Percentiles rank a stretch among this genome's conserved stretches.
Evolutionary conservation across 257 asterid genomes (phyloP).

Genomic region (Vinca minor): DNA sequence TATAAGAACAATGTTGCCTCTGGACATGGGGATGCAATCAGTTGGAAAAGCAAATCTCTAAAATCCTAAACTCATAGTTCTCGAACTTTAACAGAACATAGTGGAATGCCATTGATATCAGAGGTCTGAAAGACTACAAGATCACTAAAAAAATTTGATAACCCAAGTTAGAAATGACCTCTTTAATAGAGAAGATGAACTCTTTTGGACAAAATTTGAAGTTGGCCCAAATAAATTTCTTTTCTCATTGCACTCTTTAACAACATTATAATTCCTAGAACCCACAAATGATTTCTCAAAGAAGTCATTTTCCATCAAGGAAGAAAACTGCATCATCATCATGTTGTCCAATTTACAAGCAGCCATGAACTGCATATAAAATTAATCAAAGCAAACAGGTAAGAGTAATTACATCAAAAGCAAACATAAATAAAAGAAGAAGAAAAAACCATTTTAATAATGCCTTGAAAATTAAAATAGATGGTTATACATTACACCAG

Average conservation of each 20-base stretch:
- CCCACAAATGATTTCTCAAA: constrained; percentile 21
- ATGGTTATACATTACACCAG: neutral
- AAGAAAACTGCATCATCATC: constrained; percentile 25
- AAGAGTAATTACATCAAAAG: neutral
- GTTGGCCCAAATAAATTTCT: constrained; percentile 25
- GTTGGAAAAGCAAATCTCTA: neutral
- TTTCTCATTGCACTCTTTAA: constrained; percentile 20
- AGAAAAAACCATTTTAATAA: neutral
- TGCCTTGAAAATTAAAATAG: neutral
- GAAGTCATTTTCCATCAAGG: constrained; percentile 28
- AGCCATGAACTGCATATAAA: constrained; percentile 49
- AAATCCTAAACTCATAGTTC: neutral
- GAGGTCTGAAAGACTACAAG: neutral
- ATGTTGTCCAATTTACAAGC: constrained; percentile 34
- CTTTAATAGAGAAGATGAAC: constrained; percentile 25
- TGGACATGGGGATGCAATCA: neutral
- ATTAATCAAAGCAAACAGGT: neutral
- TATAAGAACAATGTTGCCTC: neutral
- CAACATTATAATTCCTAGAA: constrained; percentile 24
- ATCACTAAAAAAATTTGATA: neutral
- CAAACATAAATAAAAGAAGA: neutral
- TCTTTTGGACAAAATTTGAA: constrained; percentile 22
- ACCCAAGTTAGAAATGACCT: constrained; percentile 32
- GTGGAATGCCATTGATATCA: neutral
- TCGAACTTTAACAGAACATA: neutral